Evolutionary conservation across 2,329 filamentous ascomycete genomes (phyloP).

Genomic region (Gaeumannomyces tritici): DNA sequence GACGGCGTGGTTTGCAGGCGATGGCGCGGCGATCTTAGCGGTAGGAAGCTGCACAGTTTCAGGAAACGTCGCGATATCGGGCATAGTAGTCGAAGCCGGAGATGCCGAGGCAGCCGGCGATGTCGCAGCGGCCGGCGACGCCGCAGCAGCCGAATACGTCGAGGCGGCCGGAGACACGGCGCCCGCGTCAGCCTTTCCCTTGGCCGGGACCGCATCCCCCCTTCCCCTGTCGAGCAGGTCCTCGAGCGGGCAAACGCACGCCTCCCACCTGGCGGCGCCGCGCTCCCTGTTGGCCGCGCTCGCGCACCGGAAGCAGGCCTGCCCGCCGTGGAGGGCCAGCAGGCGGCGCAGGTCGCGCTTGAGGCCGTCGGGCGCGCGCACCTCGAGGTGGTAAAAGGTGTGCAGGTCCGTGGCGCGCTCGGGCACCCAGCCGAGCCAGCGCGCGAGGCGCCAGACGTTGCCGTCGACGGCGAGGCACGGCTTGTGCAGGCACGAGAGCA

Average conservation of each 20-base stretch:
- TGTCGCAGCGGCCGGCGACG: background rate
- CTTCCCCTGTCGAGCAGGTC: background rate
- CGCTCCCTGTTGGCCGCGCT: slow-evolving; percentile 2
- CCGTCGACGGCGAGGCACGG: slow-evolving; percentile 44
- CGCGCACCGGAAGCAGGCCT: slow-evolving; percentile 31
- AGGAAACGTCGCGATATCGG: background rate
- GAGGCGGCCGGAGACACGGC: background rate
- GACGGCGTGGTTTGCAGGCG: no score
- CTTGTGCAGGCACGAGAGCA: slow-evolving; percentile 38
- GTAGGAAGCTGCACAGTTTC: no score
- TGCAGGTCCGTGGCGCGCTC: slow-evolving; percentile 28
- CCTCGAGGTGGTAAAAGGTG: slow-evolving; percentile 40
- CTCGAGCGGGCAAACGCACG: slow-evolving; percentile 3
- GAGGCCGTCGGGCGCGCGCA: slow-evolving; percentile 32
- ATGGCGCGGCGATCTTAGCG: no score
- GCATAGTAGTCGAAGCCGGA: no score
- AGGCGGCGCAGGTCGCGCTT: slow-evolving; percentile 42
- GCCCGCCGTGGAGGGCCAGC: slow-evolving; percentile 37
- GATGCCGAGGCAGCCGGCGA: background rate
- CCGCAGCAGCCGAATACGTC: background rate
- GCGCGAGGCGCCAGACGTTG: slow-evolving; percentile 39
- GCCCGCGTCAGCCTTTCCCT: background rate
- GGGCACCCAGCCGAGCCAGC: slow-evolving; percentile 39
- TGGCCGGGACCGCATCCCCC: background rate
- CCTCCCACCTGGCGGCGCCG: background rate